Percentiles rank a stretch among this genome's conserved stretches.
Conservation (phyloP, 108 stramenopile species). For the Stephanodiscus minutulus region DNA sequence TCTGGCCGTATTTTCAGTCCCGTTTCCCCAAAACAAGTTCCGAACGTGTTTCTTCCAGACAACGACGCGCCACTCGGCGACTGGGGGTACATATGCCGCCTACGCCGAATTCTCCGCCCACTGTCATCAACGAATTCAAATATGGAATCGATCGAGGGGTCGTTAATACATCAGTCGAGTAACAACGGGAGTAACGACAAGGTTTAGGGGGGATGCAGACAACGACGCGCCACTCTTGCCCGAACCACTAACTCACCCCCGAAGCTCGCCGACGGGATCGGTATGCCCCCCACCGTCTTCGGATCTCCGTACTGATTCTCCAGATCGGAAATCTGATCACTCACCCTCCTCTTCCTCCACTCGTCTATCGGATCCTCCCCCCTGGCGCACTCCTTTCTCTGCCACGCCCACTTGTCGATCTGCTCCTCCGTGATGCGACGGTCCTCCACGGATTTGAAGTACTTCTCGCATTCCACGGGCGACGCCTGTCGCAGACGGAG, state of each 20-base stretch:
- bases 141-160: too few relatives aligned
- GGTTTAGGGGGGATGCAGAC: too few relatives aligned
- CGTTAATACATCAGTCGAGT: too few relatives aligned
- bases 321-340: constrained; percentile 77
- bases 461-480: constrained; percentile 65
- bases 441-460: constrained; percentile 75
- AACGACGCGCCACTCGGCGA: too few relatives aligned
- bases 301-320: constrained; percentile 89
- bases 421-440: constrained; percentile 69
- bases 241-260: constrained; percentile 50
- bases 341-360: constrained; percentile 81
- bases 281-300: constrained; percentile 85
- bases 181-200: too few relatives aligned
- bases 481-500: constrained; percentile 63
- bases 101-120: constrained; percentile 90
- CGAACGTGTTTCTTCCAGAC: too few relatives aligned
- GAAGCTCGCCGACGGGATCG: constrained; percentile 81
- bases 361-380: constrained; percentile 87
- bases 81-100: constrained; percentile 94
- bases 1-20: too few relatives aligned
- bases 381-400: constrained; percentile 75
- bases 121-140: constrained; percentile 21
- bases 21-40: too few relatives aligned
- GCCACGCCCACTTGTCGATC: constrained; percentile 87
- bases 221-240: too few relatives aligned